Conservation (phyloP, 148 eudicot species). For the Simmondsia chinensis region DNA sequence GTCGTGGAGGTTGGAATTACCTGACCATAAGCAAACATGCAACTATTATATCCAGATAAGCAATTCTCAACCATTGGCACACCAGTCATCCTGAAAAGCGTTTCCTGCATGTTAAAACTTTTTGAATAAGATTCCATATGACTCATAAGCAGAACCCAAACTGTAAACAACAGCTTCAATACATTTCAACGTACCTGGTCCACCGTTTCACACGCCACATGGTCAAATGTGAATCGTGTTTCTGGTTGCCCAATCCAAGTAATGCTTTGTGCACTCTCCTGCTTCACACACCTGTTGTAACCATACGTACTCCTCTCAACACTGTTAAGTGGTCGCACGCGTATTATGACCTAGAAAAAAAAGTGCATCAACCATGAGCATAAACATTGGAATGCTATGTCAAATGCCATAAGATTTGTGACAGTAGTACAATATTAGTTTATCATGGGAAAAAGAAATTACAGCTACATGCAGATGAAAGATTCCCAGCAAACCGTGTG, state of each 20-base stretch:
- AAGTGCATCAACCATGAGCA: slow-evolving; percentile 2
- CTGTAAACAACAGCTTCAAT: too few species aligned
- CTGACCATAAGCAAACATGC: slow-evolving; percentile 99
- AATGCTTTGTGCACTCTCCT: slow-evolving; percentile 82
- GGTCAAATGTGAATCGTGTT: slow-evolving; percentile 91
- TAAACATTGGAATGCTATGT: background rate
- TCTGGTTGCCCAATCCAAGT: slow-evolving; percentile 92
- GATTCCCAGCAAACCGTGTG: too few species aligned
- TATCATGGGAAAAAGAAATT: too few species aligned
- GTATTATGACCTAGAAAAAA: slow-evolving; percentile 76
- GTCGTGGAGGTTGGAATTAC: too few species aligned
- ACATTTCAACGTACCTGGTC: slow-evolving; percentile 50
- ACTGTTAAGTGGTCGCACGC: slow-evolving; percentile 71
- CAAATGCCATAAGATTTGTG: background rate
- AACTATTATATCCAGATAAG: slow-evolving; percentile 92
- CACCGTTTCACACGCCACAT: slow-evolving; percentile 93
- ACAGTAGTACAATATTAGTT: too few species aligned
- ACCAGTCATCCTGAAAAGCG: slow-evolving; percentile 91
- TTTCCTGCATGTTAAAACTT: too few species aligned
- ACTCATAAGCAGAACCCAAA: too few species aligned
- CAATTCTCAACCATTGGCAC: slow-evolving; percentile 98
- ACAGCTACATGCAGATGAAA: background rate
- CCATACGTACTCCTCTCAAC: slow-evolving; percentile 55
- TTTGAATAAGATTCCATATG: too few species aligned
- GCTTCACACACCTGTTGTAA: slow-evolving; percentile 75